Conservation (phyloP, 2,329 filamentous ascomycete species). For the Apiospora arundinis region DNA sequence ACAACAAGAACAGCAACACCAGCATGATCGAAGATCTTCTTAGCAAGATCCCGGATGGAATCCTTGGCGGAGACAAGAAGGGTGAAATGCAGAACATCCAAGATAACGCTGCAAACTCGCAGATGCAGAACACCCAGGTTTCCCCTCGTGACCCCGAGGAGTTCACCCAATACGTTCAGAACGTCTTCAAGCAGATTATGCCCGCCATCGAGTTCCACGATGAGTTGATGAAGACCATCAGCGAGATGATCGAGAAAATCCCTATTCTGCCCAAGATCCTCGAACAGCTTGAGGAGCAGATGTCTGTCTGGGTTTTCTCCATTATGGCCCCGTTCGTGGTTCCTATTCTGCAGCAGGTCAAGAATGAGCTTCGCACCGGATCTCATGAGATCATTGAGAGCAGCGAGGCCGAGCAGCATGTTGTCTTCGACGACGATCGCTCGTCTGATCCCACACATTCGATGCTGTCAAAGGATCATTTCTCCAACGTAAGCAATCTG, state of each 20-base stretch:
- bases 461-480: conserved; percentile 96
- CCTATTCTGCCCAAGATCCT: conserved; percentile 84
- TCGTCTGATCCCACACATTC: conserved; percentile 88
- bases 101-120: conserved; percentile 73
- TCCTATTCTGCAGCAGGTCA: conserved; percentile 85
- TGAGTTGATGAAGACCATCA: conserved; percentile 80
- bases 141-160: conserved; percentile 83
- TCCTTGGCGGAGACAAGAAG: conserved; percentile 80
- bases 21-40: conserved; percentile 81
- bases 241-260: conserved; percentile 80
- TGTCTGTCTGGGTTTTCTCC: conserved; percentile 91
- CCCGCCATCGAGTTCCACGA: conserved; percentile 93
- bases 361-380: conserved; percentile 83
- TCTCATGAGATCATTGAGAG: conserved; percentile 87
- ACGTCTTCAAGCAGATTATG: conserved; percentile 81
- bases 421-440: conserved; percentile 83
- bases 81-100: conserved; percentile 81
- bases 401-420: conserved; percentile 81
- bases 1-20: conserved; percentile 68
- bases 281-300: conserved; percentile 85
- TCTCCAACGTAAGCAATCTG: conserved; percentile 70
- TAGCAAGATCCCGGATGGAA: conserved; percentile 79
- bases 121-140: conserved; percentile 76
- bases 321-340: conserved; percentile 87
- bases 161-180: conserved; percentile 77